Evolutionary conservation across 768 basidiomycete genomes (phyloP).

Genomic region (Podaxis sp.): DNA sequence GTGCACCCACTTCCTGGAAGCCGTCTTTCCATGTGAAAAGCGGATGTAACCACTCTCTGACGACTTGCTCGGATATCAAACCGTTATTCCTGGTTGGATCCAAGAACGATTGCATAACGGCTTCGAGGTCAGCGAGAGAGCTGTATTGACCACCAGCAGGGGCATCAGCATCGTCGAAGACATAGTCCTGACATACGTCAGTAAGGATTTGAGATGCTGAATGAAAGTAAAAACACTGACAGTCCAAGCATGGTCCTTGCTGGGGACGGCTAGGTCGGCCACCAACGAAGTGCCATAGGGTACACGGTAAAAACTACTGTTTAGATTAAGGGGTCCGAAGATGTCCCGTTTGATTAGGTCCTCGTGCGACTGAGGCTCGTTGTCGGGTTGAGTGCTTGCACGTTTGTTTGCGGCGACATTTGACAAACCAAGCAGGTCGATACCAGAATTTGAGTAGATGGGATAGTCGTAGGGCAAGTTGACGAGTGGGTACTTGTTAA

Average conservation of each 20-base stretch:
- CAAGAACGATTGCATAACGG: constrained; percentile 42
- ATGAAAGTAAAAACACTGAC: constrained; percentile 20
- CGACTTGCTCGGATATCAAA: constrained; percentile 29
- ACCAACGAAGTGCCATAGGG: constrained; percentile 31
- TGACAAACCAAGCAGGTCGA: constrained; percentile 69
- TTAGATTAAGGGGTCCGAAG: constrained; percentile 45
- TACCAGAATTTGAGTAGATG: constrained; percentile 77
- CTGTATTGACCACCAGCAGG: constrained; percentile 50
- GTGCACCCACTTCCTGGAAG: constrained; percentile 35
- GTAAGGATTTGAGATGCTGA: background rate
- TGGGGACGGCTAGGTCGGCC: constrained; percentile 37
- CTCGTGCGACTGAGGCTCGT: constrained; percentile 33
- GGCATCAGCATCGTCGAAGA: constrained; percentile 37
- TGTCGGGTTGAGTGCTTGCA: constrained; percentile 23
- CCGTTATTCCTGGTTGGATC: constrained; percentile 35
- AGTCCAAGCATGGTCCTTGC: constrained; percentile 30
- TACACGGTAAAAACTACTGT: constrained; percentile 40
- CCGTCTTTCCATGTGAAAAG: constrained; percentile 35
- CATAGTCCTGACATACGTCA: constrained; percentile 29
- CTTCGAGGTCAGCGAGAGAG: constrained; percentile 44
- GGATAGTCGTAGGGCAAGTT: constrained; percentile 46
- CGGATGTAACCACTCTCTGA: constrained; percentile 44
- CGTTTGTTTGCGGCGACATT: constrained; percentile 53
- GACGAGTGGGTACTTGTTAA: constrained; percentile 37
- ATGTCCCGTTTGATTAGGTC: constrained; percentile 47